Percentiles rank a stretch among this genome's conserved stretches.
Conservation (phyloP, 345 rosid species). For the Hypericum perforatum region DNA sequence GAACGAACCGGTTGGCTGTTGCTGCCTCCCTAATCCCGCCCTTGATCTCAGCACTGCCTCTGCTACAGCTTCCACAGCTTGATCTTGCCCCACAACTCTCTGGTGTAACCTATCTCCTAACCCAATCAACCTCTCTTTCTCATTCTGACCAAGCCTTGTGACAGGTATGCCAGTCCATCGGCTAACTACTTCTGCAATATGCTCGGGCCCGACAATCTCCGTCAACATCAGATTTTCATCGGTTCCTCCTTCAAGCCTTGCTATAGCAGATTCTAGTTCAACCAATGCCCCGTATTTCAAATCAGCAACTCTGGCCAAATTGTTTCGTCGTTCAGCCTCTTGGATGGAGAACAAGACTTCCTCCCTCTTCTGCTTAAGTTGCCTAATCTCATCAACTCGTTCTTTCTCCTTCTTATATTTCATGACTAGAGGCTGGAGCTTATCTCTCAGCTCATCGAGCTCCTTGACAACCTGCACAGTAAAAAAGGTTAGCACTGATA, state of each 20-base stretch:
- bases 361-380: slow-evolving; percentile 74
- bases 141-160: slow-evolving; percentile 82
- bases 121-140: slow-evolving; percentile 70
- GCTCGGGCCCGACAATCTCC: slow-evolving; percentile 80
- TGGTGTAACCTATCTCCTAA: slow-evolving; percentile 66
- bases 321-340: slow-evolving; percentile 86
- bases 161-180: slow-evolving; percentile 95
- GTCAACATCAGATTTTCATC: slow-evolving; percentile 59
- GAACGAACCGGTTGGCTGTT: slow-evolving; percentile 92
- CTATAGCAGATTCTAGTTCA: slow-evolving; percentile 66
- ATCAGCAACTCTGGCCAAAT: slow-evolving; percentile 85
- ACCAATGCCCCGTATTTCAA: slow-evolving; percentile 75
- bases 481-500: background rate
- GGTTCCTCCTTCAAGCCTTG: slow-evolving; percentile 48
- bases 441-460: slow-evolving; percentile 85
- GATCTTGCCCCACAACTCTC: slow-evolving; percentile 83
- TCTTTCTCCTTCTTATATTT: slow-evolving; percentile 83
- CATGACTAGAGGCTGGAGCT: slow-evolving; percentile 80
- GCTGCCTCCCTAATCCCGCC: slow-evolving; percentile 89
- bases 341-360: slow-evolving; percentile 62
- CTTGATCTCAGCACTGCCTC: slow-evolving; percentile 81
- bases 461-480: slow-evolving; percentile 63
- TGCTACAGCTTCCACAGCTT: slow-evolving; percentile 67
- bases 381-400: slow-evolving; percentile 74
- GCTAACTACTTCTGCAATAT: slow-evolving; percentile 86